A percentile compares a stretch with the other conserved stretches of the same genome.
Conservation (phyloP, 2,329 filamentous ascomycete genomes). For the Zasmidium angulare region DNA sequence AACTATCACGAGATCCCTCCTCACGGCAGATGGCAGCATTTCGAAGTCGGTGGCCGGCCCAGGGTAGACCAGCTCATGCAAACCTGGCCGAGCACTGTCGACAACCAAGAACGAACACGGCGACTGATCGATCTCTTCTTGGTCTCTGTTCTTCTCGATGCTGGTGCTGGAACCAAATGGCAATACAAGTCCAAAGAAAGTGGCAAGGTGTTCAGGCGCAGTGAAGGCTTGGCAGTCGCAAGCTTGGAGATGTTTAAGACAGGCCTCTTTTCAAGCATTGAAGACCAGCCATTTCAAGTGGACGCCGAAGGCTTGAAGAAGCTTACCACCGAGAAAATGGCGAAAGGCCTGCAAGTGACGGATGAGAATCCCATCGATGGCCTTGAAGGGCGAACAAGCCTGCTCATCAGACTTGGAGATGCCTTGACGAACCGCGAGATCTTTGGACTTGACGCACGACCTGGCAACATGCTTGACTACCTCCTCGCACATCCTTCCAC, state of each 20-base stretch:
- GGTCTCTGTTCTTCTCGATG: conserved; percentile 78
- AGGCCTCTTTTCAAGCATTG: conserved; percentile 82
- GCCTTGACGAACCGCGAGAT: conserved; percentile 73
- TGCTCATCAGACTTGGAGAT: conserved; percentile 72
- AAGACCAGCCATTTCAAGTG: conserved; percentile 80
- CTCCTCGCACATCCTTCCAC: conserved; percentile 90
- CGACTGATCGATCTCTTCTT: conserved; percentile 76
- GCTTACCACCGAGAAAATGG: conserved; percentile 72
- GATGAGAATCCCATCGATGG: conserved; percentile 80
- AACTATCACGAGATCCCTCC: conserved; percentile 74
- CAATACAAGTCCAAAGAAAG: conserved; percentile 90
- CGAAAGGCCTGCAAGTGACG: conserved; percentile 79
- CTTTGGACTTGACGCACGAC: conserved; percentile 80
- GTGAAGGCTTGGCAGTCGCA: conserved; percentile 80
- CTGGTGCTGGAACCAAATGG: conserved; percentile 88
- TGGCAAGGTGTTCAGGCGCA: conserved; percentile 76
- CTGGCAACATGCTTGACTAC: conserved; percentile 94
- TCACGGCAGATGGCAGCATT: conserved; percentile 85
- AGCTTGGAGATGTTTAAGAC: conserved; percentile 90
- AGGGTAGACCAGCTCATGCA: conserved; percentile 69
- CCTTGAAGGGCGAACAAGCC: conserved; percentile 76
- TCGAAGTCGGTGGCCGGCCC: conserved; percentile 75
- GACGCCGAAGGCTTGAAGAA: conserved; percentile 77
- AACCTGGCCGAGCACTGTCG: conserved; percentile 67
- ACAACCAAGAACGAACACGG: conserved; percentile 71